Evolutionary conservation across 371 early-diverging fungal genomes (phyloP).

Genomic region (Lichtheimia hyalospora): DNA sequence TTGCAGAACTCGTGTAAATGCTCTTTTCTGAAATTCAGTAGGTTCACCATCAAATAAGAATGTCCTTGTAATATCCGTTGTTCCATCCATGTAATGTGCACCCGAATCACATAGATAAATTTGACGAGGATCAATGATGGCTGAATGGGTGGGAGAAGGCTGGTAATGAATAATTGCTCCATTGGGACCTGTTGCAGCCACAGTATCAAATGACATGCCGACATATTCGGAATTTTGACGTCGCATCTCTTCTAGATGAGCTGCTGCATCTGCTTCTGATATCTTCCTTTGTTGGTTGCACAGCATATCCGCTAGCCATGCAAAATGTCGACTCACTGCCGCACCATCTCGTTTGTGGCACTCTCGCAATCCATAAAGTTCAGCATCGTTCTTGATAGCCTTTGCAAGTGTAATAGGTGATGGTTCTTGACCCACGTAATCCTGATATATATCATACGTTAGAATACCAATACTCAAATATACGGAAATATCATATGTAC

Average conservation of each 20-base stretch:
- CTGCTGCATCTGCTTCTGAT: slow-evolving; percentile 78
- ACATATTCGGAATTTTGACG: slow-evolving; percentile 71
- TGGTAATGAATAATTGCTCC: slow-evolving; percentile 99
- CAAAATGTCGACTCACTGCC: slow-evolving; percentile 90
- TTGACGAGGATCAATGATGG: slow-evolving; percentile 52
- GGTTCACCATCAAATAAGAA: slow-evolving; percentile 89
- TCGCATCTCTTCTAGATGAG: slow-evolving; percentile 73
- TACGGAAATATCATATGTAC: slow-evolving; percentile 27
- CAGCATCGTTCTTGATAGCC: slow-evolving; percentile 92
- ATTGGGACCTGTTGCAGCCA: slow-evolving; percentile 94
- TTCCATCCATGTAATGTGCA: slow-evolving; percentile 97
- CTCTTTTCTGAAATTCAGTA: slow-evolving; percentile 78
- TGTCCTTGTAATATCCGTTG: slow-evolving; percentile 99
- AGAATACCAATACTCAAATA: neutral
- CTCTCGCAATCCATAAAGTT: slow-evolving; percentile 92
- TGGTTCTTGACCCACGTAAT: slow-evolving; percentile 48
- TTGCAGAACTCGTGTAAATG: slow-evolving; percentile 96
- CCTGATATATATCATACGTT: slow-evolving; percentile 43
- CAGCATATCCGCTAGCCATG: slow-evolving; percentile 82
- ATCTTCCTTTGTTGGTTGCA: slow-evolving; percentile 66
- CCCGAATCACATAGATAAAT: slow-evolving; percentile 98
- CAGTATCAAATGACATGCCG: slow-evolving; percentile 96
- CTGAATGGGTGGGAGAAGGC: slow-evolving; percentile 77
- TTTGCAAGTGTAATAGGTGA: slow-evolving; percentile 83
- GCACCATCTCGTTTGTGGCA: slow-evolving; percentile 95